Conservation (phyloP, 2,329 filamentous ascomycete genomes). For the Fusarium anguioides region DNA sequence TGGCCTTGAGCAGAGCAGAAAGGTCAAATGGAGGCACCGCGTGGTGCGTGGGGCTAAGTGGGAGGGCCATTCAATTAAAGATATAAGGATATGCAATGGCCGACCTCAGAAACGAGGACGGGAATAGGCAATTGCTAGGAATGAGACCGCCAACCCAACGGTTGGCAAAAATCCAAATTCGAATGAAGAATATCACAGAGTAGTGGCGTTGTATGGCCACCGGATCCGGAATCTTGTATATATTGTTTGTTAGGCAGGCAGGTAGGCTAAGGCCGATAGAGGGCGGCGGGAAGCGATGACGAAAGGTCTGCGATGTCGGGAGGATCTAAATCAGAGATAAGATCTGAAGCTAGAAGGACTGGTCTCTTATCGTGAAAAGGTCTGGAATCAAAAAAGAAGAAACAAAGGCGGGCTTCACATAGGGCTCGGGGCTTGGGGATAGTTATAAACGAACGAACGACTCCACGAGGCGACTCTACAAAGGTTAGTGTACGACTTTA, state of each 20-base stretch:
- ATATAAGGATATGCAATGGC: slow-evolving; percentile 30
- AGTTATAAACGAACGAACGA: slow-evolving; percentile 37
- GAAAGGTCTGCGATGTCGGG: slow-evolving; percentile 29
- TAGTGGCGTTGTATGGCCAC: slow-evolving; percentile 38
- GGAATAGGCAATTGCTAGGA: slow-evolving; percentile 15
- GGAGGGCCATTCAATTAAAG: slow-evolving; percentile 48
- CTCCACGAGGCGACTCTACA: slow-evolving; percentile 32
- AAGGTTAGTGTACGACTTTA: slow-evolving; percentile 18
- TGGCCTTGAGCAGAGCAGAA: slow-evolving; percentile 51
- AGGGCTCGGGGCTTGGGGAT: slow-evolving; percentile 37
- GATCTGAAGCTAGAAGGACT: slow-evolving; percentile 6
- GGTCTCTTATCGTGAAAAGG: slow-evolving; percentile 13
- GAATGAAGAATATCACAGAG: slow-evolving; percentile 23
- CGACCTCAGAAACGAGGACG: slow-evolving; percentile 34
- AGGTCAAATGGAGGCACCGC: slow-evolving; percentile 52
- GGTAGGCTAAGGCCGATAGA: slow-evolving; percentile 19
- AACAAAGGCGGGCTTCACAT: slow-evolving; percentile 23
- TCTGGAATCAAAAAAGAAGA: slow-evolving; percentile 27
- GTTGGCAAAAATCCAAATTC: slow-evolving; percentile 28
- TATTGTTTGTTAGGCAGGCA: slow-evolving; percentile 10
- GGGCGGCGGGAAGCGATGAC: slow-evolving; percentile 34
- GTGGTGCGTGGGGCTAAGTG: slow-evolving; percentile 48
- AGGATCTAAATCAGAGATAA: slow-evolving; percentile 19
- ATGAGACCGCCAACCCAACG: slow-evolving; percentile 37
- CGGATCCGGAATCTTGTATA: slow-evolving; percentile 34